phyloP scores from a whole-genome alignment of 2,329 filamentous ascomycete species.

The Gaeumannomyces sp. region DNA sequence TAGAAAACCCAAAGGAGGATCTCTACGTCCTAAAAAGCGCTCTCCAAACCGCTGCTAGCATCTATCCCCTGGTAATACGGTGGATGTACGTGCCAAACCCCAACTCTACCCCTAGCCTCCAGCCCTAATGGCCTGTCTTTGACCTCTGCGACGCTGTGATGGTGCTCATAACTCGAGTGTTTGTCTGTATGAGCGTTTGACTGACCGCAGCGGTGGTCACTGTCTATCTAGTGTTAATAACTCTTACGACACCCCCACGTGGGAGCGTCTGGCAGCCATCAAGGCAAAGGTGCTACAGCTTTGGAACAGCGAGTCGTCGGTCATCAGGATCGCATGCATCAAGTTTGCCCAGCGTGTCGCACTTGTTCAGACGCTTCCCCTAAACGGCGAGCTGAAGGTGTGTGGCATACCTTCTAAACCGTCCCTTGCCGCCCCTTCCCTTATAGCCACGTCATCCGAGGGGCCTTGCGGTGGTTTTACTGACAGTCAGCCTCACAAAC shows the following conservation, averaged over 20 bases:
- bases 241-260: conserved; percentile 71
- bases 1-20: conserved; percentile 71
- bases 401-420: conserved; percentile 33
- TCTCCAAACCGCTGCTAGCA: conserved; percentile 82
- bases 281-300: conserved; percentile 83
- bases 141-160: conserved; percentile 9
- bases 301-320: conserved; percentile 74
- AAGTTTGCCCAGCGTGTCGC: conserved; percentile 96
- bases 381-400: conserved; percentile 77
- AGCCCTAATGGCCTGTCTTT: conserved; percentile 20
- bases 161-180: neutral
- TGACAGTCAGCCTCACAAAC: neutral
- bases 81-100: conserved; percentile 71
- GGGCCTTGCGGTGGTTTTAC: neutral
- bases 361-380: conserved; percentile 80
- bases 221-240: conserved; percentile 66
- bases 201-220: conserved; percentile 1
- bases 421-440: neutral
- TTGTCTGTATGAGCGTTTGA: neutral
- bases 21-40: conserved; percentile 74
- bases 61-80: conserved; percentile 86
- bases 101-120: conserved; percentile 9
- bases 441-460: neutral
- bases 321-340: conserved; percentile 87
- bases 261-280: conserved; percentile 83